Base-by-base conservation (phyloP, 108 stramenopile species). In the Skeletonema grethae region DNA sequence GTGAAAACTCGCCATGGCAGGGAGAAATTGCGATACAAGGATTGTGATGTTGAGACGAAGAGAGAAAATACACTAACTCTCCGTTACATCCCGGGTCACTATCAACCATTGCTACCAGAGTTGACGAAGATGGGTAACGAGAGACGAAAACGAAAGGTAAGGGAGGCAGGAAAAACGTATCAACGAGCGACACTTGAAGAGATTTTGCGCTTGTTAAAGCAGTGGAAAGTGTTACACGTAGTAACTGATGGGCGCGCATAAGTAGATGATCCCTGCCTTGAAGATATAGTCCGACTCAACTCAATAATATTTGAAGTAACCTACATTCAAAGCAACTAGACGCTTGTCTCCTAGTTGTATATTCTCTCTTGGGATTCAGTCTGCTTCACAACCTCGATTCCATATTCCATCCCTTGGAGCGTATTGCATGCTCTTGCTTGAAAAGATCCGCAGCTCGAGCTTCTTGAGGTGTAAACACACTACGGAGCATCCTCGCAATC, bases 91-190 rank as follows among this genome's bases (percentile, higher is more conserved):
- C 70, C 75, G 2, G 75, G 75, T 7, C 80, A 81, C 50, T 81
- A 81, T 67, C 80, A 81, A 15, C 80, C 80, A 16, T 63, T 81
- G 36, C 53, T 80, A 20, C 79, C 79, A 34, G 79, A 76, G 45
- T 43, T 76, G 31, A 76, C 74, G 35, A 74, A 75, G 30, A 70
- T 77, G 50, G 6, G 50, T 22, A 53, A 24, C 22, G 50, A 53
- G 22, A 18, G 22, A 53, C 16, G 55, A 50, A 60, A n/a, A 53
- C 16, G 55, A 50, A 60, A 66, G 46, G 32, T 57, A 39, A 58
- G 38, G n/a, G 22, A 48, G 20, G 13, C 62, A 50, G 28, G 76
- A 65, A 34, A 41, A 0, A 57, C 3, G 2, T 41, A 39, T 36
- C 6, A 24, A 16, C 72, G 80, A n/a, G 75, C 80, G 30, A 38